Base-by-base conservation (phyloP, 768 basidiomycete species). In the Mycena filopes region DNA sequence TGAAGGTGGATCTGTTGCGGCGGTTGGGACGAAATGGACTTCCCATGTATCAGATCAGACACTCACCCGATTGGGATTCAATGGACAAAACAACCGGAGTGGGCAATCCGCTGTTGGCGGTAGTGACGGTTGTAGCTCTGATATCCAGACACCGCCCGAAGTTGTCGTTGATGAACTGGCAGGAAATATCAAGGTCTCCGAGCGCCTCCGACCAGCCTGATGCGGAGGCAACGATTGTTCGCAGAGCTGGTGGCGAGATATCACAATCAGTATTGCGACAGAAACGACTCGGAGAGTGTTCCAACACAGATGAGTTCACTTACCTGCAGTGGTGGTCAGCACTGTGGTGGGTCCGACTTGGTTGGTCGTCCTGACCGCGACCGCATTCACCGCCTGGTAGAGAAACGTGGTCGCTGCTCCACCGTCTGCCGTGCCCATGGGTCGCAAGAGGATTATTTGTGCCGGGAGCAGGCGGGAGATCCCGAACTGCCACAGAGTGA, bases 341-440 rank as follows among this genome's bases (percentile, higher is more conserved):
- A 11, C 46, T 20, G 13, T 36, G 13, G 21, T 25, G 28, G 40
- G 16, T 2, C 15, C 33, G 8, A 8, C 31, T 13, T 26, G 23
- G 29, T 41, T 47, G n/a, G 28, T 31, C 41, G 36, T 47, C 3
- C 28, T 23, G 21, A 45, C 26, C 4, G n/a, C 15, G 3, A 25
- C 33, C 3, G 45, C n/a, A 21, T 59, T 59, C 21, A 49, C 16
- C 4, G 20, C 46, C 43, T 59, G 57, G 31, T 59, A 59, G 12
- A 59, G 57, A 49, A 36, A 59, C 25, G 57, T 59, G 2, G 47
- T 59, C 12, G 57, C 43, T 23, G 12, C 11, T 25, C 57, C 57
- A 43, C 40, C 26, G 6, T 13, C n/a, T 5, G 31, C 46, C 10
- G 57, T 49, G 7, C 57, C 57, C 7, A 38, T 3, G 18, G 57